phyloP scores from a whole-genome alignment of 75 land plant species.

The Azolla pinnata region DNA sequence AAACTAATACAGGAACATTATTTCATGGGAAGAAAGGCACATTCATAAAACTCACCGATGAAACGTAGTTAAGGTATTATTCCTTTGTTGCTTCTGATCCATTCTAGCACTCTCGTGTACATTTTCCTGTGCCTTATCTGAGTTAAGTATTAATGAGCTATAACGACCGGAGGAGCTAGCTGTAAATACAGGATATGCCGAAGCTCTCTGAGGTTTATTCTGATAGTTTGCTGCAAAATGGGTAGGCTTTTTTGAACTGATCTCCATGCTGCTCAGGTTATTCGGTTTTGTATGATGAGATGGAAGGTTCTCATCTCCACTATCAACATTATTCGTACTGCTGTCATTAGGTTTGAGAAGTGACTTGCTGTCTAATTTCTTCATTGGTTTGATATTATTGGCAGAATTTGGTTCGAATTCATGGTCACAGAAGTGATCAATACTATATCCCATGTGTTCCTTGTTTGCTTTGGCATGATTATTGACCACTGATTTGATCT shows the following conservation, averaged over 20 bases:
- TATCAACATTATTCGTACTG: not conserved
- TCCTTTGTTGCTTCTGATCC: too few species aligned
- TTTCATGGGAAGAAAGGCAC: not conserved
- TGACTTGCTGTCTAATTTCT: not conserved
- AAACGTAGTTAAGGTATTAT: too few species aligned
- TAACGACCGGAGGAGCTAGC: not conserved
- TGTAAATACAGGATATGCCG: constrained; percentile 4
- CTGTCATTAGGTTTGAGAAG: not conserved
- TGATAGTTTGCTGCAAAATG: not conserved
- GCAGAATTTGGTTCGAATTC: not conserved
- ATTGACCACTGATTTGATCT: not conserved
- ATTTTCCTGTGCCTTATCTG: too few species aligned
- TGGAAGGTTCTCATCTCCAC: constrained; percentile 6
- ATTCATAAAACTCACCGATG: not conserved
- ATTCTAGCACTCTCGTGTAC: too few species aligned
- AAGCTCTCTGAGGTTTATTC: not conserved
- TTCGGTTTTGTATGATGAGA: too few species aligned
- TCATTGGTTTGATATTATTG: not conserved
- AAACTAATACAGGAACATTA: not conserved
- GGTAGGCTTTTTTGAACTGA: not conserved
- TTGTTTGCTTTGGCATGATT: not conserved
- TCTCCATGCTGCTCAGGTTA: not conserved
- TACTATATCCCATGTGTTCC: too few species aligned
- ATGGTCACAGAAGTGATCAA: too few species aligned
- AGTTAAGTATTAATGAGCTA: not conserved